Evolutionary conservation across 1,284 basidiomycete species (phyloP).

Genomic region (Leccinum pseudoinsigne): DNA sequence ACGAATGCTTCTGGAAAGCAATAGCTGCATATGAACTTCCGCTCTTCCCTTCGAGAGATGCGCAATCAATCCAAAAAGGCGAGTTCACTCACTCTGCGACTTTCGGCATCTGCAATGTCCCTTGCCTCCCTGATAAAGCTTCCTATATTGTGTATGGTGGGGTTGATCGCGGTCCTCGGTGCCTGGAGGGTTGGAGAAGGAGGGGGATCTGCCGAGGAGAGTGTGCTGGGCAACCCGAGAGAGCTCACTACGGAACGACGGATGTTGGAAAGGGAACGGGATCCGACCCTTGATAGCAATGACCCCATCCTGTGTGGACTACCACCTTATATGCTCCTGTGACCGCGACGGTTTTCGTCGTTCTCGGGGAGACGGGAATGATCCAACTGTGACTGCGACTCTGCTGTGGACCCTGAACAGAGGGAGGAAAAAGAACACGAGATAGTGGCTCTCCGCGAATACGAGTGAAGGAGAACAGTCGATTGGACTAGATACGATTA

Average conservation of each 20-base stretch:
- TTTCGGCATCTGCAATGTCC: constrained; percentile 64
- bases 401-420: constrained; percentile 16
- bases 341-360: constrained; percentile 18
- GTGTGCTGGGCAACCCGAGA: constrained; percentile 19
- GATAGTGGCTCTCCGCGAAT: too few relatives aligned
- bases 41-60: constrained; percentile 70
- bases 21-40: constrained; percentile 63
- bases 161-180: constrained; percentile 46
- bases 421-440: too few relatives aligned
- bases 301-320: constrained; percentile 14
- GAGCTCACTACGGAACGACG: constrained; percentile 40
- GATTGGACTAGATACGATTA: too few relatives aligned
- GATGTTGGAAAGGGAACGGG: constrained; percentile 41
- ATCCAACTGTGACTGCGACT: constrained; percentile 20
- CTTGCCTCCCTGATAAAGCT: constrained; percentile 52
- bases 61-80: constrained; percentile 55
- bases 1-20: neutral
- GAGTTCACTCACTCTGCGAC: constrained; percentile 63
- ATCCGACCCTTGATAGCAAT: constrained; percentile 25
- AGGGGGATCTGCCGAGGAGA: constrained; percentile 11
- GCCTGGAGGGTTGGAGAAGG: constrained; percentile 3
- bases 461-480: too few relatives aligned
- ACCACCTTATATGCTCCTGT: constrained; percentile 20
- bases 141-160: constrained; percentile 56
- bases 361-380: constrained; percentile 17